Evolutionary conservation across 202 grass and related monocot species (phyloP).

Genomic region (Saccharum hybrid): DNA sequence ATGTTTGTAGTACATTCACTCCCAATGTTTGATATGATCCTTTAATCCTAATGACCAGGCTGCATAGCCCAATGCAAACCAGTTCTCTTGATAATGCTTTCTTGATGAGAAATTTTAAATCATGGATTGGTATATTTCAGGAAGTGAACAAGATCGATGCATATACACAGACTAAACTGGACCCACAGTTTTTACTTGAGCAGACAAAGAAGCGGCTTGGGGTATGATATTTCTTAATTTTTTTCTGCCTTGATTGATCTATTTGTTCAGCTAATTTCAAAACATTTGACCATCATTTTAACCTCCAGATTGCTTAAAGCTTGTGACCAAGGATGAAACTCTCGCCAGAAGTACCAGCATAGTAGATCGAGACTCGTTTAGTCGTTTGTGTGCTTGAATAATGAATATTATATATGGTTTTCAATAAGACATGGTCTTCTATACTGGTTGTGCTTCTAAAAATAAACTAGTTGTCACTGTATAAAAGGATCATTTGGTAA

Average conservation of each 20-base stretch:
- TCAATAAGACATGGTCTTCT: slow-evolving; percentile 39
- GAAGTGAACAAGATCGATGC: slow-evolving; percentile 80
- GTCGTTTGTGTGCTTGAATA: slow-evolving; percentile 18
- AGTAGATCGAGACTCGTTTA: not conserved
- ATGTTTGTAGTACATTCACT: not conserved
- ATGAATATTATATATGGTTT: slow-evolving; percentile 5
- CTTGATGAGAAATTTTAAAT: slow-evolving; percentile 14
- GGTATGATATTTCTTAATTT: slow-evolving; percentile 46
- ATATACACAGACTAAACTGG: slow-evolving; percentile 59
- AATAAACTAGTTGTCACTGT: not conserved
- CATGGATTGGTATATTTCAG: slow-evolving; percentile 52
- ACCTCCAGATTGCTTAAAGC: slow-evolving; percentile 53
- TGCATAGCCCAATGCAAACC: not conserved
- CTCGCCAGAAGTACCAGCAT: not conserved
- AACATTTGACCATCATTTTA: slow-evolving; percentile 2
- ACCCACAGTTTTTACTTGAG: slow-evolving; percentile 60
- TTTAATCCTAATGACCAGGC: not conserved
- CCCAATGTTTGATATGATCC: not conserved
- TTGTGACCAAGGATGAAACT: slow-evolving; percentile 20
- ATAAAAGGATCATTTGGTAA: not conserved
- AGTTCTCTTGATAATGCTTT: not conserved
- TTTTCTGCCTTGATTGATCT: not conserved
- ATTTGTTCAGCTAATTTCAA: slow-evolving; percentile 6
- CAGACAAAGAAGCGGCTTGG: slow-evolving; percentile 54
- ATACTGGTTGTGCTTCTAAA: not conserved